Base-by-base conservation (phyloP, 2,329 filamentous ascomycete species). In the Colletotrichum melonis region DNA sequence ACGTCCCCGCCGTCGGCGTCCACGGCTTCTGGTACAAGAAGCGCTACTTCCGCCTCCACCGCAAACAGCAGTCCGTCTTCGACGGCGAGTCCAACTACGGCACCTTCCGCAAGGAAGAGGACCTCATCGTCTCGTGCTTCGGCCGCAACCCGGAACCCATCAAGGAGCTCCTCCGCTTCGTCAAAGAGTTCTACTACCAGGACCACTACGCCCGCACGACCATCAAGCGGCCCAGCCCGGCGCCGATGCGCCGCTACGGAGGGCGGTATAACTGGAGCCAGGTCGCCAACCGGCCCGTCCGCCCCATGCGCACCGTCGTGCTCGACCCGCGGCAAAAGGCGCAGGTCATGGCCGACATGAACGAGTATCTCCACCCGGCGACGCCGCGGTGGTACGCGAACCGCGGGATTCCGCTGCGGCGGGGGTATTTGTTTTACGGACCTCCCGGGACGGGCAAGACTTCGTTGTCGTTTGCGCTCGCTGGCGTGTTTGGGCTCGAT, bases 371-470 rank as follows among this genome's bases (percentile, higher is more conserved):
- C 0, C 90, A 94, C 67, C 93, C 93, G 0, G 84, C 87, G 1
- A 94, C 91, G 0, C 89, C 91, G 1, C 86, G 87, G 11, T 96
- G 93, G 92, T 96, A 96, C 78, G 90, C 92, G 0, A 91, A 91
- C 60, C 87, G 93, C 2, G 94, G 94, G 0, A 94, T 96, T 35
- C 93, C 93, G 0, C 91, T 95, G 65, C 88, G 94, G 0, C 84
- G 94, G 35, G 94, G 94, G 0, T 96, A 95, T 77, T 87, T 96
- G 0, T 94, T 96, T 75, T 88, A 94, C 76, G 94, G 94, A 0
- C 92, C 92, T 0, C 93, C 93, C 0, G 93, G 93, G 0, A 94
- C 92, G 0, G 93, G 93, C 24, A 95, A 95, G 81, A 93, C 91
- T 0, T 91, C 88, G 35, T 86, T 93, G 16, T 91, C 89, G 0